These are phyloP conservation scores for Mycena galopus DNA, from an alignment of 768 basidiomycete genomes.

Conservation along the genomic window DNA sequence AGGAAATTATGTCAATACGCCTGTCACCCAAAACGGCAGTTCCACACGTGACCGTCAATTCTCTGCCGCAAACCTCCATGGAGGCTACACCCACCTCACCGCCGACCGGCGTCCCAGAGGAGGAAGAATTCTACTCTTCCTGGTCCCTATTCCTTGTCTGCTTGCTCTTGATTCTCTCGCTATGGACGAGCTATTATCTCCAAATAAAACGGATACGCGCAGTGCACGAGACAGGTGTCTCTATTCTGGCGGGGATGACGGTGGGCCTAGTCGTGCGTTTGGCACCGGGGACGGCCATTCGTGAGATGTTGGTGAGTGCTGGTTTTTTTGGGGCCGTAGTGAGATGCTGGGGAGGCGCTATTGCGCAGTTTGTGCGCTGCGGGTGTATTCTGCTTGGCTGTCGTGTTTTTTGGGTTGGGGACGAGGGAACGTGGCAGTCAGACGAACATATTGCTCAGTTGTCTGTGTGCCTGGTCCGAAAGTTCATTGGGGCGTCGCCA, in stretches of 20 bases:
- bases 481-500: too few species aligned
- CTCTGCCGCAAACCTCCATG: neutral
- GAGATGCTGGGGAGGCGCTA: neutral
- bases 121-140: constrained; percentile 92
- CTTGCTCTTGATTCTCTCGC: constrained; percentile 91
- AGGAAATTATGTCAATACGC: neutral
- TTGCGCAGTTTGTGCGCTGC: neutral
- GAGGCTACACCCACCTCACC: constrained; percentile 45
- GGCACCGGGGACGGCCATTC: constrained; percentile 92
- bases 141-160: constrained; percentile 96
- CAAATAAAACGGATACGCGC: constrained; percentile 97
- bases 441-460: too few species aligned
- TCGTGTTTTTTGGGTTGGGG: neutral
- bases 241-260: constrained; percentile 95
- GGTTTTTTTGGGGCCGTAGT: neutral
- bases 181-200: constrained; percentile 97
- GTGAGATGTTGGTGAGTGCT: constrained; percentile 93
- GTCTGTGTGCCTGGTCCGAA: too few species aligned
- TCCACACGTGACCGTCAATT: neutral
- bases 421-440: too few species aligned
- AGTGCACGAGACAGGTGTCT: constrained; percentile 95
- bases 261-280: constrained; percentile 93
- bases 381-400: too few species aligned
- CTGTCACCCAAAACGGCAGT: neutral
- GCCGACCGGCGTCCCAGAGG: constrained; percentile 63